Evolutionary conservation across 108 stramenopile species (phyloP).

Genomic region (Pseudonitzschia multiseries): DNA sequence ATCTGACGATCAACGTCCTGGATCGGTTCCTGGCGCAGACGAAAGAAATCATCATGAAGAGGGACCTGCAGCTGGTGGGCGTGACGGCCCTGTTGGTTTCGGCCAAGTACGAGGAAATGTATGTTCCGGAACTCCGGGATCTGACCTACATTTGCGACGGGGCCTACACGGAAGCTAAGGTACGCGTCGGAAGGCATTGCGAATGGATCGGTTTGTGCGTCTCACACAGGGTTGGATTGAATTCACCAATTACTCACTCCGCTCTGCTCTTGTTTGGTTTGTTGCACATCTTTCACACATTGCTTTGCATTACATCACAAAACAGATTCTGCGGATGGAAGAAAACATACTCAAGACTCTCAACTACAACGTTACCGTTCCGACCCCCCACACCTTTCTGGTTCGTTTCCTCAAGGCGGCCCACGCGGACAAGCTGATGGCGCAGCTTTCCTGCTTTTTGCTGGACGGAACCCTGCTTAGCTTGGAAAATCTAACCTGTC

Average conservation of each 20-base stretch:
- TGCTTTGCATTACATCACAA: not conserved
- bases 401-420: slow-evolving; percentile 92
- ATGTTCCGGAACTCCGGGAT: slow-evolving; percentile 75
- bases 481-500: slow-evolving; percentile 64
- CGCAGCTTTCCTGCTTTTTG: slow-evolving; percentile 84
- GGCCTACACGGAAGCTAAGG: slow-evolving; percentile 62
- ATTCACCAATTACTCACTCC: not conserved
- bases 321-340: slow-evolving; percentile 89
- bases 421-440: slow-evolving; percentile 81
- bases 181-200: not conserved
- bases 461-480: slow-evolving; percentile 90
- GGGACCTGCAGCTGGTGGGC: slow-evolving; percentile 88
- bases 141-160: slow-evolving; percentile 81
- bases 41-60: slow-evolving; percentile 48
- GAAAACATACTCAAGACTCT: slow-evolving; percentile 80
- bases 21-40: slow-evolving; percentile 74
- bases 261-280: not conserved
- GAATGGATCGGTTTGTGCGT: not conserved
- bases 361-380: slow-evolving; percentile 83
- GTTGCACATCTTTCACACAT: too few species aligned
- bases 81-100: slow-evolving; percentile 81
- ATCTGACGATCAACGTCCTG: slow-evolving; percentile 82
- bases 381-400: slow-evolving; percentile 89
- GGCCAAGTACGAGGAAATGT: slow-evolving; percentile 94
- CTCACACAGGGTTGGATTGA: not conserved